phyloP scores from a whole-genome alignment of 1,284 basidiomycete species.

The Malassezia sp. region DNA sequence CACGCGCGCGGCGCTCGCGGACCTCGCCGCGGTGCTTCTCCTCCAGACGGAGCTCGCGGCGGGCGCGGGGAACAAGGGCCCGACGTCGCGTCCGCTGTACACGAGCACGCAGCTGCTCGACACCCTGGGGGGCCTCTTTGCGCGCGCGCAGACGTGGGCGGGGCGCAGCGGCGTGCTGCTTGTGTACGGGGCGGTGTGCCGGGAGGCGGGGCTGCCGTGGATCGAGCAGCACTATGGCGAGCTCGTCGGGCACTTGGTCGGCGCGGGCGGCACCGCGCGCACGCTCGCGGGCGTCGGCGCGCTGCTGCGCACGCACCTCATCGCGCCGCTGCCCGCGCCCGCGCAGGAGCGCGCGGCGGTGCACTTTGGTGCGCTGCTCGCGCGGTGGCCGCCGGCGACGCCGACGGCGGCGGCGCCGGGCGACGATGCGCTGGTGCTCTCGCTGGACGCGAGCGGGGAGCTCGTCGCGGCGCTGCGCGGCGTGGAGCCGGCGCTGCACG shows the following conservation, averaged over 20 bases:
- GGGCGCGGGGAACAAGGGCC: constrained; percentile 49
- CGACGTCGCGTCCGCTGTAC: constrained; percentile 57
- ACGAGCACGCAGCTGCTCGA: constrained; percentile 68
- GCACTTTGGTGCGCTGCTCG: constrained; percentile 72
- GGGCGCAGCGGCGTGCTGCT: constrained; percentile 63
- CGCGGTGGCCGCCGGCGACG: constrained; percentile 83
- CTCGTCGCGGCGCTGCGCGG: constrained; percentile 81
- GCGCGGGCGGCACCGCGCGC: constrained; percentile 55
- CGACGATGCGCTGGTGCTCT: constrained; percentile 62
- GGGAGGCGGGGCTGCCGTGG: constrained; percentile 63
- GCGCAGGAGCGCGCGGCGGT: constrained; percentile 84
- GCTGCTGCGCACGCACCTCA: constrained; percentile 72
- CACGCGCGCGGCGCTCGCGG: constrained; percentile 67
- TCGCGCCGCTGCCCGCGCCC: constrained; percentile 66
- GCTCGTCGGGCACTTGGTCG: constrained; percentile 62
- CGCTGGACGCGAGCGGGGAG: constrained; percentile 70
- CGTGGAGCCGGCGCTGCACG: constrained; percentile 76
- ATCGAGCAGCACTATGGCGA: constrained; percentile 72
- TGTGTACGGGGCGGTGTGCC: constrained; percentile 70
- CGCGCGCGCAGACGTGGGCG: constrained; percentile 58
- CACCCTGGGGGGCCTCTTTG: constrained; percentile 68
- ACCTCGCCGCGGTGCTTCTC: constrained; percentile 70
- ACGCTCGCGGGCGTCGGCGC: constrained; percentile 64
- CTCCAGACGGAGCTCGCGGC: constrained; percentile 61
- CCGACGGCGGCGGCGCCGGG: constrained; percentile 66